These are phyloP conservation scores for Triticum monococcum DNA, from an alignment of 176 grass and related monocot species.

Conservation along the genomic window DNA sequence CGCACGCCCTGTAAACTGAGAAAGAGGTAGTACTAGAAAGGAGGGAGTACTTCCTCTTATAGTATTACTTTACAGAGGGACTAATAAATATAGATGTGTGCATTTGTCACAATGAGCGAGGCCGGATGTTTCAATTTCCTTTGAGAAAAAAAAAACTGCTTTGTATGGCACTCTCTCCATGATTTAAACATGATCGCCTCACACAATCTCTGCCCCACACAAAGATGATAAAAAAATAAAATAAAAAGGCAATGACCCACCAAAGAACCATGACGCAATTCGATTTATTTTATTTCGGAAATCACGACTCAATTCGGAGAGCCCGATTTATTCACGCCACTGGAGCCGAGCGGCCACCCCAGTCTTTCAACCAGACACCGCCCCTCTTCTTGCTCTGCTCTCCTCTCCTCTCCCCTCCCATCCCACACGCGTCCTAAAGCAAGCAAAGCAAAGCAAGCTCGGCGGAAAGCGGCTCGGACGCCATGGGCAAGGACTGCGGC, in stretches of 20 bases:
- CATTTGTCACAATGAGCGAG: too few relatives aligned
- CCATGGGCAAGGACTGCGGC: constrained; percentile 67
- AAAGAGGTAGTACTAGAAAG: too few relatives aligned
- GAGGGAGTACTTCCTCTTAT: too few relatives aligned
- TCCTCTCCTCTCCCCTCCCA: background rate
- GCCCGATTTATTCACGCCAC: background rate
- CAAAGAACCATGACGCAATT: background rate
- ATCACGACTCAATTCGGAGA: background rate
- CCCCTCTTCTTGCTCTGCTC: background rate
- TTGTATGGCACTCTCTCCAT: background rate
- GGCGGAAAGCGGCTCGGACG: background rate
- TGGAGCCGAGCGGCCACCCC: background rate
- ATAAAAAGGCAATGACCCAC: background rate
- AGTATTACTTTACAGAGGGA: too few relatives aligned
- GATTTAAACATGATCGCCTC: constrained; percentile 14
- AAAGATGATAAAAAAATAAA: background rate
- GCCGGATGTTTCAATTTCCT: too few relatives aligned
- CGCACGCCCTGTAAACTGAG: too few relatives aligned
- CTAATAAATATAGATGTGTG: too few relatives aligned
- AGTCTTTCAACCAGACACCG: background rate
- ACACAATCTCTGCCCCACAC: background rate
- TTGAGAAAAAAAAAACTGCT: too few relatives aligned
- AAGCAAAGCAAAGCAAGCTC: background rate
- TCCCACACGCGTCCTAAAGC: constrained; percentile 9
- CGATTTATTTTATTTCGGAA: background rate